Conservation (phyloP, 768 basidiomycete genomes). For the Tylopilus sp. region DNA sequence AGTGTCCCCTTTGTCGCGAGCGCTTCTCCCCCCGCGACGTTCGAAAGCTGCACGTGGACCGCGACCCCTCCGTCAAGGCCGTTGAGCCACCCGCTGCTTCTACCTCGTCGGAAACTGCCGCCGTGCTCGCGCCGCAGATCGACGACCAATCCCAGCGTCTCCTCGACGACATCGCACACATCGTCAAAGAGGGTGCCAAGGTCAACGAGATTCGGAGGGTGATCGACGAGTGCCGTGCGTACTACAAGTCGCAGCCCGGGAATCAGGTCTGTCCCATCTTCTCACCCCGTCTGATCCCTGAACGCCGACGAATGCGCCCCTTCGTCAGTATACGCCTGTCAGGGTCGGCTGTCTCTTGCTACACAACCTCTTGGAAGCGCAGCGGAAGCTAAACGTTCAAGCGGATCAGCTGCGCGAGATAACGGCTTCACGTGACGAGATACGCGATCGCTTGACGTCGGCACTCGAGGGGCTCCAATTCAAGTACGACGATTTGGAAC, state of each 20-base stretch:
- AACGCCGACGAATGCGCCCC: constrained; percentile 5
- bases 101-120: constrained; percentile 16
- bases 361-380: constrained; percentile 47
- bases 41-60: constrained; percentile 59
- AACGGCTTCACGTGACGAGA: constrained; percentile 30
- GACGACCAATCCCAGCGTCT: constrained; percentile 49
- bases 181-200: constrained; percentile 55
- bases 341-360: constrained; percentile 48
- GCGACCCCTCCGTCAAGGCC: constrained; percentile 32
- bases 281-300: constrained; percentile 8
- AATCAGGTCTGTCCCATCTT: constrained; percentile 38
- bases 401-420: constrained; percentile 30
- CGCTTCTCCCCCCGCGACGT: constrained; percentile 44
- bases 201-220: constrained; percentile 47
- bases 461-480: constrained; percentile 37
- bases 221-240: constrained; percentile 48
- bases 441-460: constrained; percentile 27
- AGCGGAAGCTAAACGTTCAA: constrained; percentile 38
- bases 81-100: constrained; percentile 4
- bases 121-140: constrained; percentile 19
- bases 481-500: constrained; percentile 40
- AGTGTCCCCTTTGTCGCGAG: constrained; percentile 64
- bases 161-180: constrained; percentile 48
- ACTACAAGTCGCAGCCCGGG: constrained; percentile 45
- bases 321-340: constrained; percentile 47